phyloP scores from a whole-genome alignment of 306 rosid genomes.

The Fragaria iinumae region DNA sequence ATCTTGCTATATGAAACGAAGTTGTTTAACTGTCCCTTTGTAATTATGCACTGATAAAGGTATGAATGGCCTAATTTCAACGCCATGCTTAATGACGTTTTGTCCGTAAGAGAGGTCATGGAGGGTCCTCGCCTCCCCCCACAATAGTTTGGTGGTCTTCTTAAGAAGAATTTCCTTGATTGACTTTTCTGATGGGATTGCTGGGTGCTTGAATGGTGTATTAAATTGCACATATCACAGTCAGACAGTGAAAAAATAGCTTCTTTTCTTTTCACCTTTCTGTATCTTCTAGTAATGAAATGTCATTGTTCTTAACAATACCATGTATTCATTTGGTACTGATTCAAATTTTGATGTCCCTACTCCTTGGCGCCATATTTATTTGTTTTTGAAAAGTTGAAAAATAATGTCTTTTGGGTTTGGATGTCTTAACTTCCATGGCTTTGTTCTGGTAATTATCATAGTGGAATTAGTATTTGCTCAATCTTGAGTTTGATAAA shows the following conservation, averaged over 20 bases:
- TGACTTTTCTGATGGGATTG: constrained; percentile 22
- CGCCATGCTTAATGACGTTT: constrained; percentile 23
- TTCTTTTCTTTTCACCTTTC: neutral
- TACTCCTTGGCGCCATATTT: constrained; percentile 31
- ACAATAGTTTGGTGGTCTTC: constrained; percentile 18
- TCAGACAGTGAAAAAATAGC: neutral
- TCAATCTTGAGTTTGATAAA: neutral
- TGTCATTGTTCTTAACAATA: constrained; percentile 40
- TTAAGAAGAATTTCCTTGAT: constrained; percentile 8
- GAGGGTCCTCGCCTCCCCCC: constrained; percentile 9
- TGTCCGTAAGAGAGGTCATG: constrained; percentile 13
- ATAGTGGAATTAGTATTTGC: neutral
- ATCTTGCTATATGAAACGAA: neutral
- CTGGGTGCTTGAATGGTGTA: constrained; percentile 27
- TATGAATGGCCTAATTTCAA: constrained; percentile 4
- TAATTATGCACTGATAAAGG: neutral
- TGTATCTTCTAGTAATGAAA: constrained; percentile 25
- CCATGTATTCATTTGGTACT: constrained; percentile 13
- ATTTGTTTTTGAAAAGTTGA: neutral
- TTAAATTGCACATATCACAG: neutral
- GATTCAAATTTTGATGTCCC: constrained; percentile 28
- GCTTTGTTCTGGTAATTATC: neutral
- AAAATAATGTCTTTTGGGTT: neutral
- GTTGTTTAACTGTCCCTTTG: neutral
- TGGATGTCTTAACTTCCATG: neutral